phyloP scores from a whole-genome alignment of 192 early-diverging fungal species.

The Coemansia sp. region DNA sequence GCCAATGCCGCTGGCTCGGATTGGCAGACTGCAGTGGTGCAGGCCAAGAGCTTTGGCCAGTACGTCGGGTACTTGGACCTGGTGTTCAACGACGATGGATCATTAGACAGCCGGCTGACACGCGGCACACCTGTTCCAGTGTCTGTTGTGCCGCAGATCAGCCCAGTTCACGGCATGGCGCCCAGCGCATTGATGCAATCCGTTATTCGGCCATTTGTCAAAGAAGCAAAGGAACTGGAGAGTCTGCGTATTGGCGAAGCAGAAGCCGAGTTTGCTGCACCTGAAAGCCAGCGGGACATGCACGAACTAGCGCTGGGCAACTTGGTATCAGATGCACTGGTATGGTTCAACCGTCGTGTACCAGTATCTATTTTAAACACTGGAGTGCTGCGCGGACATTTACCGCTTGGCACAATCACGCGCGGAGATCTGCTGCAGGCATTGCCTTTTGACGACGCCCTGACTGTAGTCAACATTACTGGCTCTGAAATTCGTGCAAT shows the following conservation, averaged over 20 bases:
- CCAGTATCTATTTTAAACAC: constrained; percentile 62
- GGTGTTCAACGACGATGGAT: constrained; percentile 62
- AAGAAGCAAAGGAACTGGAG: constrained; percentile 22
- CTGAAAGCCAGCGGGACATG: constrained; percentile 40
- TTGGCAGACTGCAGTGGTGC: constrained; percentile 71
- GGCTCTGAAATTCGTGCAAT: constrained; percentile 58
- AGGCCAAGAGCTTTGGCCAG: constrained; percentile 68
- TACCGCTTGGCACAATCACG: constrained; percentile 60
- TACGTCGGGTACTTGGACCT: constrained; percentile 69
- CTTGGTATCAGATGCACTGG: constrained; percentile 67
- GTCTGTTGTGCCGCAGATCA: constrained; percentile 53
- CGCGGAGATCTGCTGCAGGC: constrained; percentile 59
- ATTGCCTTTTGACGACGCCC: constrained; percentile 65
- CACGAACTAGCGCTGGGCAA: constrained; percentile 65
- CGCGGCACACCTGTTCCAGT: constrained; percentile 64
- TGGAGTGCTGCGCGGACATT: constrained; percentile 62
- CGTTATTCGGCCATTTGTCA: constrained; percentile 24
- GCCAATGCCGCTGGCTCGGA: constrained; percentile 52
- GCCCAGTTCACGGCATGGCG: constrained; percentile 52
- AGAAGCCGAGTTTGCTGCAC: constrained; percentile 41
- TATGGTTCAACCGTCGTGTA: constrained; percentile 29
- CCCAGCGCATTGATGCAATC: constrained; percentile 14
- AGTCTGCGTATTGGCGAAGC: constrained; percentile 51
- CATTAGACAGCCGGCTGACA: constrained; percentile 54
- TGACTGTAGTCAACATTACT: constrained; percentile 53